Percentiles rank a stretch among this genome's conserved stretches.
Evolutionary conservation across 352 stramenopile genomes (phyloP).

Genomic region (Pilasporangium apinafurcum): DNA sequence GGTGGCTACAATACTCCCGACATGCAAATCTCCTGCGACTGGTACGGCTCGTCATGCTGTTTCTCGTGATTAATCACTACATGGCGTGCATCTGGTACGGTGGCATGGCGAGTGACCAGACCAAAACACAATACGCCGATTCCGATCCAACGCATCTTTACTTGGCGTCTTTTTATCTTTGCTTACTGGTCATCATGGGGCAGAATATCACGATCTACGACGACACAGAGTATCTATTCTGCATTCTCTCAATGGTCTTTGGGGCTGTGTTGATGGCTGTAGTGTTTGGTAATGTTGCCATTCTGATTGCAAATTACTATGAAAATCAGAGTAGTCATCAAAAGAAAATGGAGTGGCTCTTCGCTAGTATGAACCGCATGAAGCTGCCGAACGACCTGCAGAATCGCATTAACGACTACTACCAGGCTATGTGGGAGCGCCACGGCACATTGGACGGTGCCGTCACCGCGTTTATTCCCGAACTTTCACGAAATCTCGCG

Average conservation of each 20-base stretch:
- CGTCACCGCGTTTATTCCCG: conserved; percentile 69
- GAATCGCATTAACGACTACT: conserved; percentile 83
- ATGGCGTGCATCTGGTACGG: conserved; percentile 76
- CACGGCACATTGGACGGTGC: conserved; percentile 75
- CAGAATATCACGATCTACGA: conserved; percentile 68
- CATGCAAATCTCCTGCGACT: conserved; percentile 72
- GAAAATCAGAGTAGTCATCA: conserved; percentile 77
- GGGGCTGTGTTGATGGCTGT: conserved; percentile 79
- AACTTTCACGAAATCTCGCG: conserved; percentile 72
- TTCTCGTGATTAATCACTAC: conserved; percentile 77
- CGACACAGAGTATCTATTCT: conserved; percentile 73
- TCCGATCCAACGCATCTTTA: conserved; percentile 35
- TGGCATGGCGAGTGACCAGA: conserved; percentile 42
- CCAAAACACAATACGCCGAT: conserved; percentile 24
- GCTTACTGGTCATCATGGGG: conserved; percentile 70
- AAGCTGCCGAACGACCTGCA: conserved; percentile 72
- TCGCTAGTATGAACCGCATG: conserved; percentile 79
- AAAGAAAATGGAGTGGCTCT: conserved; percentile 86
- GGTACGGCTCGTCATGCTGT: conserved; percentile 52
- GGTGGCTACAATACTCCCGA: conserved; percentile 80
- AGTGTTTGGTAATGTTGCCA: conserved; percentile 83
- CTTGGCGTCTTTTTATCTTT: conserved; percentile 59
- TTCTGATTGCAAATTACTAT: conserved; percentile 84
- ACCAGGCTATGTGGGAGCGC: conserved; percentile 82
- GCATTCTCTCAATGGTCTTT: conserved; percentile 58